Evolutionary conservation across 2,329 filamentous ascomycete genomes (phyloP).

Genomic region (Fusarium anguioides): DNA sequence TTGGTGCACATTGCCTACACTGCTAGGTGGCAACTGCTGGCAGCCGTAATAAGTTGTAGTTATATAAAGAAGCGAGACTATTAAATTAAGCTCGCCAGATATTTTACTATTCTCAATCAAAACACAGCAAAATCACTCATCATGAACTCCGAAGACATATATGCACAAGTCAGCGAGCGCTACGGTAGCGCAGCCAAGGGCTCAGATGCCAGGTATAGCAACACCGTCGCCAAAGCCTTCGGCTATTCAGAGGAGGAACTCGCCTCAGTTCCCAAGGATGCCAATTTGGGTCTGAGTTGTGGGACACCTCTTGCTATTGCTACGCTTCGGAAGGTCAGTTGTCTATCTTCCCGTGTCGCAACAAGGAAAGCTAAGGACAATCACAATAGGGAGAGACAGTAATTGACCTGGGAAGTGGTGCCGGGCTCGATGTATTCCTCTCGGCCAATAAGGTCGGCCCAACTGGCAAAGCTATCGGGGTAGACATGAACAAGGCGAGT

Average conservation of each 20-base stretch:
- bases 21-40: no score
- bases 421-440: not conserved
- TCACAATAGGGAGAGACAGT: not conserved
- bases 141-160: not conserved
- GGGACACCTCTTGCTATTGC: slow-evolving; percentile 4
- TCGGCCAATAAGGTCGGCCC: not conserved
- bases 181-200: not conserved
- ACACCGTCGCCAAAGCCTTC: slow-evolving; percentile 5
- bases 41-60: no score
- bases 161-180: not conserved
- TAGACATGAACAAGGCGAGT: slow-evolving; percentile 12
- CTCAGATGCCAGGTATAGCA: not conserved
- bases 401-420: slow-evolving; percentile 7
- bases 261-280: not conserved
- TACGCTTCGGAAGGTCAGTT: not conserved
- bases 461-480: not conserved
- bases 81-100: no score
- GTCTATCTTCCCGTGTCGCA: accelerated
- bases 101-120: no score
- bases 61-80: no score
- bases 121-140: no score
- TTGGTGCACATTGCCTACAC: no score
- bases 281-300: slow-evolving; percentile 2
- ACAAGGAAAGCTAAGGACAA: accelerated
- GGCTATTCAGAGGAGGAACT: slow-evolving; percentile 14